Percentiles rank a stretch among this genome's conserved stretches.
Conservation (phyloP, 345 rosid species). For the Populus ilicifolia region DNA sequence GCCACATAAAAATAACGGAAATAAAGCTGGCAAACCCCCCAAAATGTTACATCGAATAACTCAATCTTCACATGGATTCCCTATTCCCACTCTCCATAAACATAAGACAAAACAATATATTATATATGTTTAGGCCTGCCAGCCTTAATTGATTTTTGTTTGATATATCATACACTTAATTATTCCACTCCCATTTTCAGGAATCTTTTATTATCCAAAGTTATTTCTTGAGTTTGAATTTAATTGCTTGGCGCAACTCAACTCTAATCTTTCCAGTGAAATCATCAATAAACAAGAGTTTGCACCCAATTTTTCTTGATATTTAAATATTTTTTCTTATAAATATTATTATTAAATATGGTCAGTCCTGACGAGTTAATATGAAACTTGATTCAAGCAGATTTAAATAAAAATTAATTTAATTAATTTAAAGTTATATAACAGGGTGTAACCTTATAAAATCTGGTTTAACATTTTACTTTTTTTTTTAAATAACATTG, state of each 20-base stretch:
- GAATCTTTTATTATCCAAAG: not conserved
- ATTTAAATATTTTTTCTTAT: no score
- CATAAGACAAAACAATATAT: not conserved
- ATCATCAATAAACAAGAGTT: not conserved
- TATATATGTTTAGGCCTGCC: not conserved
- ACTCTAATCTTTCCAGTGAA: not conserved
- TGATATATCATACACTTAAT: not conserved
- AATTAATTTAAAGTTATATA: no score
- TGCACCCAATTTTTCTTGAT: not conserved
- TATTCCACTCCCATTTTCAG: no score
- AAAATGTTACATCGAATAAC: constrained; percentile 9
- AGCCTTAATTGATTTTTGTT: not conserved
- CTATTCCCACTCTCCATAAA: constrained; percentile 18
- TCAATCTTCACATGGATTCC: constrained; percentile 58
- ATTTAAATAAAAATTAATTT: no score
- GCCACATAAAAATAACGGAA: constrained; percentile 21
- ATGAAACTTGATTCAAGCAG: no score
- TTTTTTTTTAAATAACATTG: no score
- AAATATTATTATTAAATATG: no score
- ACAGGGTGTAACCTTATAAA: no score
- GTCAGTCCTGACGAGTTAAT: accelerated
- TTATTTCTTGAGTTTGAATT: not conserved
- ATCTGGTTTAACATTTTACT: no score
- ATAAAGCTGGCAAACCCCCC: constrained; percentile 34
- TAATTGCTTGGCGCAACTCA: not conserved